Evolutionary conservation across 495 filamentous ascomycete genomes (phyloP), one percentile per base, ranked within the genome.

Genomic region (Penicillium cosmopolitanum): DNA sequence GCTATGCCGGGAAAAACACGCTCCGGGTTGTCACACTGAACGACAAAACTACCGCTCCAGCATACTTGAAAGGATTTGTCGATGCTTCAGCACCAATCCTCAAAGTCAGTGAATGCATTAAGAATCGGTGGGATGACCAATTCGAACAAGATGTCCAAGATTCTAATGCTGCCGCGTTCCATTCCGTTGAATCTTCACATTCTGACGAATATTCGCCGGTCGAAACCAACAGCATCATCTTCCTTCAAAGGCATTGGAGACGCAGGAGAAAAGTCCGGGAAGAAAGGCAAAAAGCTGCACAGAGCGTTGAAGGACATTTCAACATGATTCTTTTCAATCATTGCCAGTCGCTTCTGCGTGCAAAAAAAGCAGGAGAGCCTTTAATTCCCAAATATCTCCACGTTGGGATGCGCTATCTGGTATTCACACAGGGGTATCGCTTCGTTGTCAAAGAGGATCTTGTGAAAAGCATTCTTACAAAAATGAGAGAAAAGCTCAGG

Each of bases 1-100:
- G 23, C n/a, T 12, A 31, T 33, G 33, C 56, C 13, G 33, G 52
- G 10, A 65, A 62, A 19, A 54, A 65, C 11, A 50, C 47, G 23
- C n/a, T 65, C 35, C 52, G 28, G 10, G 63, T 65, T 13, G 31
- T 65, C 40, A 16, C 50, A 12, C 51, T 65, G 8, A 51, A 62
- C 11, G 50, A 65, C 38, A 58, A 50, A 3, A 7, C 4, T 12
- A 48, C 33, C 10, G 16, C 53, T 5, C 53, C 59, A 15, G 16
- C 51, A 3, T 50, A 51, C 33, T 4, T 53, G 33, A 21, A 46
- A 9, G 21, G 19, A 11, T 55, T 60, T 19, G 31, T 38, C 15
- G 15, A n/a, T 13, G 36, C 11, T 1, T 13, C 11, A 9, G 15
- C 11, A 12, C 36, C 36, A 38, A 7, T 38, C 15, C 1, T 38